phyloP scores from a whole-genome alignment of 148 eudicot genomes.

The Persicaria maculosa region DNA sequence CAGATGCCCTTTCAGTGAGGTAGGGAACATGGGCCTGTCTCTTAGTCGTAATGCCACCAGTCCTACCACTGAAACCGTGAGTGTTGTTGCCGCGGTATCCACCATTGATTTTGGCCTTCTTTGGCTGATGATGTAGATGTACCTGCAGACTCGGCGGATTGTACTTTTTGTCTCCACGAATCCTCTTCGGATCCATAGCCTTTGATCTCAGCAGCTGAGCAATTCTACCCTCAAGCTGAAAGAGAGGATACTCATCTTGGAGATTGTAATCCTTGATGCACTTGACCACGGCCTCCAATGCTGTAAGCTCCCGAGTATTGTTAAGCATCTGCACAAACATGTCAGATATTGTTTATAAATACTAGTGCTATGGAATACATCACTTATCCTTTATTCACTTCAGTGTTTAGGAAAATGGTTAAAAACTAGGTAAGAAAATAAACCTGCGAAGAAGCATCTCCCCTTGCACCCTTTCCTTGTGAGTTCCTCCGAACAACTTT shows the following conservation, averaged over 20 bases:
- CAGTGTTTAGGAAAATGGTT: too few species aligned
- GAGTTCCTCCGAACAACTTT: constrained; percentile 50
- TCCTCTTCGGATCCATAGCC: background rate
- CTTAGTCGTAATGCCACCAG: constrained; percentile 17
- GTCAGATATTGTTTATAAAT: background rate
- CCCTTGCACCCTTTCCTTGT: constrained; percentile 39
- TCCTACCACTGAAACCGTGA: background rate
- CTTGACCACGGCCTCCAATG: constrained; percentile 31
- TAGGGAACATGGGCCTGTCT: constrained; percentile 24
- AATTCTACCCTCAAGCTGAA: background rate
- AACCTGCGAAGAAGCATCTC: constrained; percentile 37
- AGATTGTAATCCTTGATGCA: constrained; percentile 41
- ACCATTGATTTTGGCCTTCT: constrained; percentile 30
- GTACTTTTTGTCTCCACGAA: background rate
- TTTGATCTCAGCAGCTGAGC: background rate
- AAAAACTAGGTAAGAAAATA: background rate
- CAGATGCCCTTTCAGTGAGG: constrained; percentile 10
- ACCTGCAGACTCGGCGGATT: background rate
- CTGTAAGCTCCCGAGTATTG: constrained; percentile 51
- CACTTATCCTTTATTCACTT: background rate
- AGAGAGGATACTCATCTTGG: constrained; percentile 44
- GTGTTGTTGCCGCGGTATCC: constrained; percentile 15
- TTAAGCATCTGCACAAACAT: constrained; percentile 7
- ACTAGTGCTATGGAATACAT: background rate
- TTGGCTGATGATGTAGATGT: constrained; percentile 17